Percentiles rank a stretch among this genome's conserved stretches.
phyloP scores from a whole-genome alignment of 179 eudicot genomes.

The Beta corolliflora region DNA sequence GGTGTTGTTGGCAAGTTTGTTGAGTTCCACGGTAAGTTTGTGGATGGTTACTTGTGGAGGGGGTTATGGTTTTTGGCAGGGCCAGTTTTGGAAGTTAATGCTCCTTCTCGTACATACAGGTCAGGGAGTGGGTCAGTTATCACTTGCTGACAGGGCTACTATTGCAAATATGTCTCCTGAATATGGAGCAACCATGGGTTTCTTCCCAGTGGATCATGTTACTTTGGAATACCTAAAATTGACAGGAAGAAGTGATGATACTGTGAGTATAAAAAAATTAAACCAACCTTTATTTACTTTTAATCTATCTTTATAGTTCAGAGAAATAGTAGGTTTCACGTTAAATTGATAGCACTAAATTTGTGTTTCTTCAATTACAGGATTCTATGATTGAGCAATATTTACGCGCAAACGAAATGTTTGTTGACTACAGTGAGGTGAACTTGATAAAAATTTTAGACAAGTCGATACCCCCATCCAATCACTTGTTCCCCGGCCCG shows the following conservation, averaged over 20 bases:
- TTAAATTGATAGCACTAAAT: background rate
- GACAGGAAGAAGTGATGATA: constrained; percentile 97
- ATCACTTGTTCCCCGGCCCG: no score
- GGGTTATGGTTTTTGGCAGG: background rate
- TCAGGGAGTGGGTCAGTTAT: constrained; percentile 73
- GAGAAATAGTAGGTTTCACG: background rate
- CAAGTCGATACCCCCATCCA: no score
- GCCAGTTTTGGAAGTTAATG: background rate
- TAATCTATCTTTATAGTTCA: background rate
- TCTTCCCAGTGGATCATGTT: constrained; percentile 98
- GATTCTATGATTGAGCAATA: constrained; percentile 94
- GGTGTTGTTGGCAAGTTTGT: constrained; percentile 99
- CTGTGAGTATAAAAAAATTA: constrained; percentile 41
- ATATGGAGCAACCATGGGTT: constrained; percentile 99
- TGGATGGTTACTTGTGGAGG: background rate
- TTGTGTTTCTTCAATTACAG: constrained; percentile 33
- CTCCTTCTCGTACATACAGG: constrained; percentile 42
- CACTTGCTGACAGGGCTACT: constrained; percentile 97
- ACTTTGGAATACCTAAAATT: constrained; percentile 84
- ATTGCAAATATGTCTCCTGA: constrained; percentile 99
- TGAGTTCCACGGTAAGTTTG: constrained; percentile 80
- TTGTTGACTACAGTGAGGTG: constrained; percentile 95
- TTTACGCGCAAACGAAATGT: constrained; percentile 96
- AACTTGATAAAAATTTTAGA: background rate
- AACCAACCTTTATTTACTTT: no score